Conservation (phyloP, 805 yeast genomes). For the Schizosaccharomyces octosporus region DNA sequence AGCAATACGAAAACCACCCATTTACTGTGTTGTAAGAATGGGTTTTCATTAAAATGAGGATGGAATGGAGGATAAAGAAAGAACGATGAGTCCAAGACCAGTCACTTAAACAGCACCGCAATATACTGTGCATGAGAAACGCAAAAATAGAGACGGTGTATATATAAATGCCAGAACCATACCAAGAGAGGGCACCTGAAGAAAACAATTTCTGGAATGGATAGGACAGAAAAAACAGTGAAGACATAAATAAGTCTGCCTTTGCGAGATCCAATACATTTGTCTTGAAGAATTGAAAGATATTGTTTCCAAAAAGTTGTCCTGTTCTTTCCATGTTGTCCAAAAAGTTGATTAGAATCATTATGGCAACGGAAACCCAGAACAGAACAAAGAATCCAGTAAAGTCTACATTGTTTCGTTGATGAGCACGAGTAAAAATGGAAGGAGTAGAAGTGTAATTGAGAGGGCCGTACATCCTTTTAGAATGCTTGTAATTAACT, state of each 20-base stretch:
- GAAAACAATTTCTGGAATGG: background rate
- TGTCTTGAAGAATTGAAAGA: background rate
- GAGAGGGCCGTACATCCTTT: background rate
- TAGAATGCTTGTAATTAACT: background rate
- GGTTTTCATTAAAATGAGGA: conserved; percentile 4
- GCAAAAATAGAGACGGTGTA: background rate
- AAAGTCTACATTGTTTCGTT: background rate
- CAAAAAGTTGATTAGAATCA: background rate
- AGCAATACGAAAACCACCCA: conserved; percentile 1
- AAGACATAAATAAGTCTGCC: background rate
- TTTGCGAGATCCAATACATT: background rate
- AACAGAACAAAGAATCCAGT: background rate
- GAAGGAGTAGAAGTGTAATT: background rate
- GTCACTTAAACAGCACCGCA: background rate
- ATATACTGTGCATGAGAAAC: background rate
- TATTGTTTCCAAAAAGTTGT: background rate
- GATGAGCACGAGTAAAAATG: background rate
- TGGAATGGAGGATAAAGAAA: conserved; percentile 2
- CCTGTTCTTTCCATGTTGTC: background rate
- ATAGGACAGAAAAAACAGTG: background rate
- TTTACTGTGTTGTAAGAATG: conserved; percentile 2
- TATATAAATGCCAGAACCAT: background rate
- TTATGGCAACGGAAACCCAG: background rate
- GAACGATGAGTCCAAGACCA: conserved; percentile 4
- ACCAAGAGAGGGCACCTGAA: background rate